phyloP scores from a whole-genome alignment of 495 filamentous ascomycete species.

The Penicillium waksmanii region DNA sequence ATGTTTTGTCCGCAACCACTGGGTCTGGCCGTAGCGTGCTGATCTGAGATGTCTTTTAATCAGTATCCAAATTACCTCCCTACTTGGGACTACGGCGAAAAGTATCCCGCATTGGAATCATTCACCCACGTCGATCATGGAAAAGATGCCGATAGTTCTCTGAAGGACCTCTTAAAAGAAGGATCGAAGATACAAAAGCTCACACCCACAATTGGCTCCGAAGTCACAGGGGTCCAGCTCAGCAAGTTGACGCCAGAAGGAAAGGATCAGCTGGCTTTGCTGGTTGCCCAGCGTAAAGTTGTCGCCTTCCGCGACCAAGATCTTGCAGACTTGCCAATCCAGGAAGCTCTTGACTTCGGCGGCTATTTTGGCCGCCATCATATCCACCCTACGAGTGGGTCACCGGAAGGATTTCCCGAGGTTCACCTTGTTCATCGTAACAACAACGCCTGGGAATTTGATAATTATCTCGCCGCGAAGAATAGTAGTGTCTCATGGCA shows the following conservation, averaged over 20 bases:
- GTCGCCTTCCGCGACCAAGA: slow-evolving; percentile 82
- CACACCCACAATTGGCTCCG: slow-evolving; percentile 75
- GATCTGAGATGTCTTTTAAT: background rate
- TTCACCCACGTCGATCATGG: slow-evolving; percentile 77
- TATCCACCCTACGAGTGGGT: slow-evolving; percentile 79
- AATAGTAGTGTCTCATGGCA: slow-evolving; percentile 79
- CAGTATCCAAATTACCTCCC: slow-evolving; percentile 34
- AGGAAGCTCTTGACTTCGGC: slow-evolving; percentile 69
- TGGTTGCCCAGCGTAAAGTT: slow-evolving; percentile 78
- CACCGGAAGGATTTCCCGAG: slow-evolving; percentile 71
- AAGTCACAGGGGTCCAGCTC: slow-evolving; percentile 77
- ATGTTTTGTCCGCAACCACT: slow-evolving; percentile 5
- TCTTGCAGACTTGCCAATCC: slow-evolving; percentile 73
- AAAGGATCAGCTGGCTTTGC: slow-evolving; percentile 80
- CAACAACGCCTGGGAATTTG: slow-evolving; percentile 60
- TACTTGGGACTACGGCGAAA: slow-evolving; percentile 30
- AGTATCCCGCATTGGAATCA: slow-evolving; percentile 65
- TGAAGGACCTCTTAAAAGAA: slow-evolving; percentile 64
- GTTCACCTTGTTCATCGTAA: slow-evolving; percentile 79
- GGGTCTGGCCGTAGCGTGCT: background rate
- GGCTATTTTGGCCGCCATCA: slow-evolving; percentile 82
- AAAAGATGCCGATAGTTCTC: slow-evolving; percentile 67
- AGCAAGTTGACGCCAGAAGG: slow-evolving; percentile 65
- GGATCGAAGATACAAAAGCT: slow-evolving; percentile 53
- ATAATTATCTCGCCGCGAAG: slow-evolving; percentile 63